Percentiles rank a stretch among this genome's conserved stretches.
These are phyloP conservation scores for Phaeosphaeriaceae sp. DNA, from an alignment of 2,329 filamentous ascomycete species.

Conservation along the genomic window DNA sequence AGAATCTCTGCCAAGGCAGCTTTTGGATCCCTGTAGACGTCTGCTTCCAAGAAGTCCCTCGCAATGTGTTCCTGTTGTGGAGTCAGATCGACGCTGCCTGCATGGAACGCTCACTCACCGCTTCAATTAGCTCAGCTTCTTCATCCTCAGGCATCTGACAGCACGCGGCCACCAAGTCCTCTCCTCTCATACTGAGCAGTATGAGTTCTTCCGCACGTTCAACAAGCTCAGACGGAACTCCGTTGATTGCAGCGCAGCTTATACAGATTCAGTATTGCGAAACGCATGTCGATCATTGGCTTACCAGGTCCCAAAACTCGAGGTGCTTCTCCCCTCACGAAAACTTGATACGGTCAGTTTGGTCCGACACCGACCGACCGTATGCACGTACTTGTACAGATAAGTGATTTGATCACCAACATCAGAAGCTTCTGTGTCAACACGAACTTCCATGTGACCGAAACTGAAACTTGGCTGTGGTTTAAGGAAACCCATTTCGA, in stretches of 20 bases:
- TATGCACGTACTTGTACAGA: conserved; percentile 68
- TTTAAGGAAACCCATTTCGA: conserved; percentile 68
- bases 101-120: conserved; percentile 61
- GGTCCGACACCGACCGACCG: not conserved
- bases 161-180: conserved; percentile 78
- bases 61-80: conserved; percentile 51
- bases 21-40: conserved; percentile 45
- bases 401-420: conserved; percentile 73
- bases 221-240: conserved; percentile 76
- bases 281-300: conserved; percentile 4
- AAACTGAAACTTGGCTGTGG: conserved; percentile 63
- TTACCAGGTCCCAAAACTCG: conserved; percentile 81
- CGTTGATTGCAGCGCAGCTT: conserved; percentile 86
- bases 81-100: conserved; percentile 9
- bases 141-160: conserved; percentile 72
- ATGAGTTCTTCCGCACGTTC: conserved; percentile 78
- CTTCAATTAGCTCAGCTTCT: conserved; percentile 70
- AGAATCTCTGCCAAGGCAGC: conserved; percentile 50
- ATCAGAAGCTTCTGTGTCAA: conserved; percentile 62
- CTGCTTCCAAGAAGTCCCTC: conserved; percentile 51
- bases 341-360: conserved; percentile 50
- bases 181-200: conserved; percentile 71
- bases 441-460: conserved; percentile 75
- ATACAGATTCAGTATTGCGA: conserved; percentile 7
- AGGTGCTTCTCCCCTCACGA: conserved; percentile 71